A percentile compares a stretch with the other conserved stretches of the same genome.
Evolutionary conservation across 177 flowering plant species (phyloP).

Genomic region (Tripterygium wilfordii): DNA sequence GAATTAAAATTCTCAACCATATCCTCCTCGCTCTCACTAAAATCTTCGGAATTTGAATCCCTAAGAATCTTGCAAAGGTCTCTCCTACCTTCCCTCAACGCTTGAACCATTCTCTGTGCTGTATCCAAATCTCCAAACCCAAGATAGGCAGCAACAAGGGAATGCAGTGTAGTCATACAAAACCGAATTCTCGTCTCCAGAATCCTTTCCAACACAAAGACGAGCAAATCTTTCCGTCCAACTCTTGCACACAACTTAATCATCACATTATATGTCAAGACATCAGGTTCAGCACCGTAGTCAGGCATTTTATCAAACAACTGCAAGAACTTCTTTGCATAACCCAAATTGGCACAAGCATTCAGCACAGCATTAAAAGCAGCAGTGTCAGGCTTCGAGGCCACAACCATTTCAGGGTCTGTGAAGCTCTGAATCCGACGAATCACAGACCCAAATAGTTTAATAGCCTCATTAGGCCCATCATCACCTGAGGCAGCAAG

Average conservation of each 20-base stretch:
- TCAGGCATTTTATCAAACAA: constrained; percentile 81
- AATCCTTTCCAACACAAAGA: constrained; percentile 64
- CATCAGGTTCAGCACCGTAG: constrained; percentile 63
- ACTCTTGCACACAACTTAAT: constrained; percentile 82
- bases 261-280: constrained; percentile 77
- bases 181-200: constrained; percentile 38
- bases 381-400: constrained; percentile 72
- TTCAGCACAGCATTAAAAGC: constrained; percentile 89
- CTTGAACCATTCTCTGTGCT: constrained; percentile 81
- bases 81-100: constrained; percentile 77
- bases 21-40: constrained; percentile 7
- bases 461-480: constrained; percentile 61
- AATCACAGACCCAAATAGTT: constrained; percentile 43
- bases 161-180: constrained; percentile 73
- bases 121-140: constrained; percentile 80
- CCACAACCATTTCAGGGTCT: constrained; percentile 30
- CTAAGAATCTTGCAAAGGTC: constrained; percentile 69
- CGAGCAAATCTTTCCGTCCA: constrained; percentile 72
- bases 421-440: constrained; percentile 38
- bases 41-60: constrained; percentile 27
- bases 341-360: constrained; percentile 85
- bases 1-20: constrained; percentile 7
- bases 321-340: constrained; percentile 35
- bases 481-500: constrained; percentile 69
- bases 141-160: constrained; percentile 89